A percentile compares a stretch with the other conserved stretches of the same genome.
Conservation (phyloP, 306 rosid genomes). For the Begonia peltatifolia region DNA sequence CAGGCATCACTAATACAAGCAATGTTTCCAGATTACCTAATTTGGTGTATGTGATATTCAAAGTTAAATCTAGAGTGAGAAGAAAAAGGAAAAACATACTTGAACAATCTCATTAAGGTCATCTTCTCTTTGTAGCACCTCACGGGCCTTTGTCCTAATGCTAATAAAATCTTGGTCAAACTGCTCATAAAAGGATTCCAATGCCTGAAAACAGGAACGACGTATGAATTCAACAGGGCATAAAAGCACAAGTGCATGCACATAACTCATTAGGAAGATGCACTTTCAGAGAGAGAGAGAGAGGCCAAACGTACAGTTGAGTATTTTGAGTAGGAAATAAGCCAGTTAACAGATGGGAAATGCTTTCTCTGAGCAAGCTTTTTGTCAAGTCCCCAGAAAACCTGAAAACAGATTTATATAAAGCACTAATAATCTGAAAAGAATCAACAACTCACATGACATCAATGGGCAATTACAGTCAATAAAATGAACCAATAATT, state of each 20-base stretch:
- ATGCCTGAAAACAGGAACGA: conserved; percentile 37
- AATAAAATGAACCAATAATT: too few species aligned
- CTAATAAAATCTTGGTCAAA: conserved; percentile 92
- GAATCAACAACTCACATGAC: background rate
- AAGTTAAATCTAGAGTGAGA: background rate
- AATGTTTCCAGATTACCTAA: background rate
- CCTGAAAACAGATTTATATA: conserved; percentile 28
- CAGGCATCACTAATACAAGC: too few species aligned
- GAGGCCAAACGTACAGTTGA: conserved; percentile 42
- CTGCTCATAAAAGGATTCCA: conserved; percentile 85
- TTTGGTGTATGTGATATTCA: background rate
- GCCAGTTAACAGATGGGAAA: conserved; percentile 99
- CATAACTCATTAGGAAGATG: background rate
- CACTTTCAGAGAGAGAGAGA: conserved; percentile 1
- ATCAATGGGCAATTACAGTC: too few species aligned
- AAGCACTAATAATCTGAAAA: conserved; percentile 4
- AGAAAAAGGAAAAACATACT: conserved; percentile 27
- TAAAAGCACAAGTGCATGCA: background rate
- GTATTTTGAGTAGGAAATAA: conserved; percentile 92
- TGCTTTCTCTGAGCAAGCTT: conserved; percentile 99
- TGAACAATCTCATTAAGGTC: conserved; percentile 98
- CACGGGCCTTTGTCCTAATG: conserved; percentile 98
- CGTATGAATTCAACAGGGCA: background rate
- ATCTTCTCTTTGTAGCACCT: conserved; percentile 94
- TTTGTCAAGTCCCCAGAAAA: conserved; percentile 99